phyloP scores from a whole-genome alignment of 108 stramenopile genomes.

The Epipyxis sp. region DNA sequence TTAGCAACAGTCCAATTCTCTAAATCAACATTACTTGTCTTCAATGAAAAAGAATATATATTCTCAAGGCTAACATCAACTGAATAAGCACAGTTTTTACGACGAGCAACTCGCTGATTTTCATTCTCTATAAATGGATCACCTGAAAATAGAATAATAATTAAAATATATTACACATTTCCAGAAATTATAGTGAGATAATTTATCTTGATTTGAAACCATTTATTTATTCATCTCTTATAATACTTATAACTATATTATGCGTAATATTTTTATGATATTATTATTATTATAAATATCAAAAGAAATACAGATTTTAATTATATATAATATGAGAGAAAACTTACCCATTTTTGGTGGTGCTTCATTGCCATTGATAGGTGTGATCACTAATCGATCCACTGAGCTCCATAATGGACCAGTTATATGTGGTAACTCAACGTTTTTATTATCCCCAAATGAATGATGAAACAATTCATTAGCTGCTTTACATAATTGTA shows the following conservation, averaged over 20 bases:
- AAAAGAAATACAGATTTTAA: too few species aligned
- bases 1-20: conserved; percentile 64
- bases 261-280: too few species aligned
- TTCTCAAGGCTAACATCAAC: not conserved
- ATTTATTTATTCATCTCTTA: too few species aligned
- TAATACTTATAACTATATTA: too few species aligned
- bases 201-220: too few species aligned
- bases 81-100: not conserved
- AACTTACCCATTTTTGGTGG: conserved; percentile 54
- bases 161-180: too few species aligned
- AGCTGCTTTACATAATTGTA: conserved; percentile 34
- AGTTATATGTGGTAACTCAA: conserved; percentile 67
- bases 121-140: not conserved
- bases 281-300: too few species aligned
- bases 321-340: too few species aligned
- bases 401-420: conserved; percentile 59
- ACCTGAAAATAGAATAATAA: too few species aligned
- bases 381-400: conserved; percentile 63
- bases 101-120: not conserved
- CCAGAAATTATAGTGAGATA: too few species aligned
- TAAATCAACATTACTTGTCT: conserved; percentile 74
- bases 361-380: conserved; percentile 55
- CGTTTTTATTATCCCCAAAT: conserved; percentile 64
- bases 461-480: conserved; percentile 60
- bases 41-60: conserved; percentile 62